Conservation (phyloP, 352 stramenopile species). For the Phytophthora crassamura region DNA sequence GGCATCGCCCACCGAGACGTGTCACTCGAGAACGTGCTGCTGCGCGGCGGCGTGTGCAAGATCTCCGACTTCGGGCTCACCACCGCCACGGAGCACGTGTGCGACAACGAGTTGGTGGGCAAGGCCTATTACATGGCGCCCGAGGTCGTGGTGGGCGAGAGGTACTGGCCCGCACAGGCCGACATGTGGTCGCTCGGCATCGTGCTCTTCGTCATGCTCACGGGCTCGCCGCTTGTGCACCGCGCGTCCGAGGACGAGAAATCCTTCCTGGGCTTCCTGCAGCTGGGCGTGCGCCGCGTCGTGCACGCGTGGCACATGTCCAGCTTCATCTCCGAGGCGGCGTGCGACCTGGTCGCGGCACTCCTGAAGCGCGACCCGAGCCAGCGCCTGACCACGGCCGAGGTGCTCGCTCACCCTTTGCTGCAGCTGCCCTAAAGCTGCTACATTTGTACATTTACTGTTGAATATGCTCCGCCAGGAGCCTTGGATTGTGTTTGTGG, state of each 20-base stretch:
- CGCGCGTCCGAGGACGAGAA: conserved; percentile 41
- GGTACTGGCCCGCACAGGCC: conserved; percentile 49
- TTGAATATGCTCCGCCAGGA: no score
- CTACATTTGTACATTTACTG: no score
- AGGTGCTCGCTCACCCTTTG: conserved; percentile 35
- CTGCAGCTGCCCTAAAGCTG: conserved; percentile 2
- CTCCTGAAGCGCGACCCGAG: conserved; percentile 47
- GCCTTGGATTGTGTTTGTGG: no score
- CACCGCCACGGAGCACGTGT: conserved; percentile 26
- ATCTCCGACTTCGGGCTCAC: conserved; percentile 67
- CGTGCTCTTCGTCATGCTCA: conserved; percentile 72
- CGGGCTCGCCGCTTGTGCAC: conserved; percentile 50
- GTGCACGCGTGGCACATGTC: conserved; percentile 56
- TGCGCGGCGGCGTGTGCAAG: conserved; percentile 38
- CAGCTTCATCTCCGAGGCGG: conserved; percentile 24
- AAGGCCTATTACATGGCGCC: conserved; percentile 67
- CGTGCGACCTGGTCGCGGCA: conserved; percentile 34
- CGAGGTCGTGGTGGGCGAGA: conserved; percentile 42
- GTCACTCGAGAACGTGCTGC: conserved; percentile 63
- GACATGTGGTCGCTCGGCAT: conserved; percentile 76
- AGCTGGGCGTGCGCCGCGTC: conserved; percentile 54
- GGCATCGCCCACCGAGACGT: conserved; percentile 61
- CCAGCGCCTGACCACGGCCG: conserved; percentile 37
- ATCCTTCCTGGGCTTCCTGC: conserved; percentile 31
- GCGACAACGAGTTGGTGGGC: conserved; percentile 34